Percentiles rank a stretch among this genome's conserved stretches.
Evolutionary conservation across 108 stramenopile species (phyloP).

Genomic region (Discostella stelligeroides): DNA sequence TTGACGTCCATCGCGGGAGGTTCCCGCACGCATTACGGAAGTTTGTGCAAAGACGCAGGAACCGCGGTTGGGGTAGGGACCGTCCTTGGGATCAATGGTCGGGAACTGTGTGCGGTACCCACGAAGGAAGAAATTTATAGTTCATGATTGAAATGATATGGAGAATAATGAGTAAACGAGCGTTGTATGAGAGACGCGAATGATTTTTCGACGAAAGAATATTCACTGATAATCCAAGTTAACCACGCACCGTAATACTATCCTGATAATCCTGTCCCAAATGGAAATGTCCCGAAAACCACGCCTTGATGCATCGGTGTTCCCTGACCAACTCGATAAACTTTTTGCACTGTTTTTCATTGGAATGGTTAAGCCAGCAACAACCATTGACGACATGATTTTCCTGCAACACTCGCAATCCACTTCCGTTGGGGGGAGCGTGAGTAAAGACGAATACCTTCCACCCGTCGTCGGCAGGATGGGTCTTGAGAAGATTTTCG

Average conservation of each 20-base stretch:
- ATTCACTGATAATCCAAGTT: too few species aligned
- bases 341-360: conserved; percentile 56
- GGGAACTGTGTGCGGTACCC: conserved; percentile 57
- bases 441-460: conserved; percentile 93
- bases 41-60: conserved; percentile 85
- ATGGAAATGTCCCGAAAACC: conserved; percentile 97
- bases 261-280: conserved; percentile 79
- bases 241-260: conserved; percentile 45
- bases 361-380: conserved; percentile 85
- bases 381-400: conserved; percentile 90
- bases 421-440: conserved; percentile 90
- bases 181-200: not conserved
- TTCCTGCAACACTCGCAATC: conserved; percentile 89
- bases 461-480: conserved; percentile 90
- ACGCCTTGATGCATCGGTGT: conserved; percentile 85
- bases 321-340: conserved; percentile 85
- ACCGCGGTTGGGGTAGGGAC: conserved; percentile 76
- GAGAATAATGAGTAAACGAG: not conserved
- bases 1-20: conserved; percentile 81
- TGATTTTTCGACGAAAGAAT: too few species aligned
- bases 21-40: conserved; percentile 82
- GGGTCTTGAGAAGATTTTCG: conserved; percentile 61
- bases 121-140: too few species aligned
- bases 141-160: conserved; percentile 3
- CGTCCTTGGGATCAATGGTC: conserved; percentile 62